Evolutionary conservation across 345 rosid genomes (phyloP).

Genomic region (Durio zibethinus): DNA sequence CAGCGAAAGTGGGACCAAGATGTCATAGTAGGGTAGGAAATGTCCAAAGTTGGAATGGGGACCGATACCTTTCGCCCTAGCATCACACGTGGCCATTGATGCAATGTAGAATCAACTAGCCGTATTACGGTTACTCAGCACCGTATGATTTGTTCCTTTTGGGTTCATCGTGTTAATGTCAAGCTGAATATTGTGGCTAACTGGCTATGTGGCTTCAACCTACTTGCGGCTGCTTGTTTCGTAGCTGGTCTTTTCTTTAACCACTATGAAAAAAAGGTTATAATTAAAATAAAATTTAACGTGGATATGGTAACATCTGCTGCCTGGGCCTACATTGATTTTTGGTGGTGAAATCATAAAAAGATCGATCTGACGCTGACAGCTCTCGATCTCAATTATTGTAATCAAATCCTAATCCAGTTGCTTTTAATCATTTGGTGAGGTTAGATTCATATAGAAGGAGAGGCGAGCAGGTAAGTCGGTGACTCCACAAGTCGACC

Average conservation of each 20-base stretch:
- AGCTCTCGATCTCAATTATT: constrained; percentile 18
- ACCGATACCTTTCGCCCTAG: constrained; percentile 33
- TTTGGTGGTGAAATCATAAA: constrained; percentile 8
- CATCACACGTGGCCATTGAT: constrained; percentile 40
- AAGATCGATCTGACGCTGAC: constrained; percentile 19
- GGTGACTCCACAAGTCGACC: not conserved
- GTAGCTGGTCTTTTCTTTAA: not conserved
- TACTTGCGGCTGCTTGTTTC: not conserved
- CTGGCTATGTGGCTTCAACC: not conserved
- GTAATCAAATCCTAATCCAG: constrained; percentile 15
- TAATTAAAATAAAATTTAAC: not conserved
- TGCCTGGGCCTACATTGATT: not conserved
- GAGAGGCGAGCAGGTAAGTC: not conserved
- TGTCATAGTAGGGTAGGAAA: constrained; percentile 28
- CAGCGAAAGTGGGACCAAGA: constrained; percentile 22
- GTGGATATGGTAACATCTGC: not conserved
- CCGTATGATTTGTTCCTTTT: not conserved
- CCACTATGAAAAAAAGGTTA: not conserved
- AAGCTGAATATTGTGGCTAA: not conserved
- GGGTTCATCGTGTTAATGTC: not conserved
- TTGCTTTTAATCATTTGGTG: constrained; percentile 25
- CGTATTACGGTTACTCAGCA: not conserved
- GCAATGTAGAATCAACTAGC: constrained; percentile 19
- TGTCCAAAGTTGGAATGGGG: constrained; percentile 33
- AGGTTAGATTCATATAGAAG: constrained; percentile 25